Percentiles rank a stretch among this genome's conserved stretches.
phyloP scores from a whole-genome alignment of 164 flowering plant genomes.

The Paratinospora sagittata region DNA sequence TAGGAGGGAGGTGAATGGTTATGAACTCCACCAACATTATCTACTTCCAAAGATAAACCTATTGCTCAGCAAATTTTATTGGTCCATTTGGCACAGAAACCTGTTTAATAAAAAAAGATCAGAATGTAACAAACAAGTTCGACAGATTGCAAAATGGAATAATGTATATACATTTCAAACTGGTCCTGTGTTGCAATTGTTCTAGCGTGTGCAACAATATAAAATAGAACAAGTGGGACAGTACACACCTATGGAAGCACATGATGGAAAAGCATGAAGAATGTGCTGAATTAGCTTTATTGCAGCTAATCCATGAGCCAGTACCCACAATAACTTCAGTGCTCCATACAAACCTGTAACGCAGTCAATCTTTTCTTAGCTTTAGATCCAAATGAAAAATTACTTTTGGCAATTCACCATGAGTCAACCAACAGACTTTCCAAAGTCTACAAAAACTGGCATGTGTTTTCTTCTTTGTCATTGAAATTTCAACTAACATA shows the following conservation, averaged over 20 bases:
- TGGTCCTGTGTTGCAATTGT: background rate
- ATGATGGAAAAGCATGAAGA: conserved; percentile 65
- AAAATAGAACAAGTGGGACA: background rate
- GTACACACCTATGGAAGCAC: conserved; percentile 81
- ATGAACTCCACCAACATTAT: too few relatives aligned
- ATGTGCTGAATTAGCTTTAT: conserved; percentile 58
- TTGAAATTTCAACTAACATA: background rate
- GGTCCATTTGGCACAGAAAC: too few relatives aligned
- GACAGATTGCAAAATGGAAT: too few relatives aligned
- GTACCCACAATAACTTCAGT: conserved; percentile 49
- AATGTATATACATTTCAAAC: too few relatives aligned
- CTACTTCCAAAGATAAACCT: too few relatives aligned
- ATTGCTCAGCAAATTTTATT: too few relatives aligned
- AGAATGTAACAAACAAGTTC: too few relatives aligned
- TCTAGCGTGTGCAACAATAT: background rate
- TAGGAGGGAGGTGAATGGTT: too few relatives aligned
- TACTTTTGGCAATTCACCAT: background rate
- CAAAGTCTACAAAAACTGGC: background rate
- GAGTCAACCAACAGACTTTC: background rate
- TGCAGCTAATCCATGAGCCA: conserved; percentile 65
- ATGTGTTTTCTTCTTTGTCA: background rate
- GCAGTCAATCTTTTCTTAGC: background rate
- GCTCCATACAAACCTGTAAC: conserved; percentile 40
- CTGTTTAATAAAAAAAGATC: too few relatives aligned
- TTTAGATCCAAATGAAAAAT: conserved; percentile 1